phyloP scores from a whole-genome alignment of 2,329 filamentous ascomycete genomes.

The Sclerotinia trifoliorum region DNA sequence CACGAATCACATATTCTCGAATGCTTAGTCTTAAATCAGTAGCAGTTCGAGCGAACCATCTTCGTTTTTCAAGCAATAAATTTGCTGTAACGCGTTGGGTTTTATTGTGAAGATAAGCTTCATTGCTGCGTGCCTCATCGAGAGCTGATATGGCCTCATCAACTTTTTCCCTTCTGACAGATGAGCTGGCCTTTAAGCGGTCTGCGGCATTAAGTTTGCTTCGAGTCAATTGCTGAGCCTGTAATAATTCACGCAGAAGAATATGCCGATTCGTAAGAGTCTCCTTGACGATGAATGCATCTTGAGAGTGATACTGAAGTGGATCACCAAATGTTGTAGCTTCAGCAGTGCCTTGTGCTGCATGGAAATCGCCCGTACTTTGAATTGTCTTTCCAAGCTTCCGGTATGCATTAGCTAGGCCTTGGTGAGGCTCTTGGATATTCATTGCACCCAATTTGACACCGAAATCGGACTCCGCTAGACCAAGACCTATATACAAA shows the following conservation, averaged over 20 bases:
- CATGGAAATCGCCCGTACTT: constrained; percentile 90
- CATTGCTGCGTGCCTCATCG: constrained; percentile 81
- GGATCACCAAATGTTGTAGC: constrained; percentile 93
- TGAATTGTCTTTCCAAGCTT: constrained; percentile 94
- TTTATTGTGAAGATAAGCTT: constrained; percentile 79
- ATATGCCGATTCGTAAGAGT: constrained; percentile 97
- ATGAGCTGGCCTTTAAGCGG: constrained; percentile 80
- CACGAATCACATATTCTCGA: constrained; percentile 86
- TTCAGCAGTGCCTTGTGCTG: constrained; percentile 93
- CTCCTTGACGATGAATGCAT: constrained; percentile 97
- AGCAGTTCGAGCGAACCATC: constrained; percentile 85
- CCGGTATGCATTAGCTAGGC: constrained; percentile 84
- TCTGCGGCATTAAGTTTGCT: constrained; percentile 84
- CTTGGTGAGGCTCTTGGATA: constrained; percentile 85
- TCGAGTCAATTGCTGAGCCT: constrained; percentile 82
- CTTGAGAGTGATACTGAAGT: constrained; percentile 89
- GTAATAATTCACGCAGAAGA: constrained; percentile 84
- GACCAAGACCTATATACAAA: constrained; percentile 69
- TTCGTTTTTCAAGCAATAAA: constrained; percentile 80
- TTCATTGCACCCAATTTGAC: constrained; percentile 85
- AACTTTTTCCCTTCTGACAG: constrained; percentile 89
- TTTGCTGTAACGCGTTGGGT: constrained; percentile 87
- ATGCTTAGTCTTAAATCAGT: constrained; percentile 81
- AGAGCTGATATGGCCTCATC: constrained; percentile 93
- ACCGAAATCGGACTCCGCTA: constrained; percentile 90